Evolutionary conservation across 2,329 filamentous ascomycete genomes (phyloP).

Genomic region (Oidium heveae): DNA sequence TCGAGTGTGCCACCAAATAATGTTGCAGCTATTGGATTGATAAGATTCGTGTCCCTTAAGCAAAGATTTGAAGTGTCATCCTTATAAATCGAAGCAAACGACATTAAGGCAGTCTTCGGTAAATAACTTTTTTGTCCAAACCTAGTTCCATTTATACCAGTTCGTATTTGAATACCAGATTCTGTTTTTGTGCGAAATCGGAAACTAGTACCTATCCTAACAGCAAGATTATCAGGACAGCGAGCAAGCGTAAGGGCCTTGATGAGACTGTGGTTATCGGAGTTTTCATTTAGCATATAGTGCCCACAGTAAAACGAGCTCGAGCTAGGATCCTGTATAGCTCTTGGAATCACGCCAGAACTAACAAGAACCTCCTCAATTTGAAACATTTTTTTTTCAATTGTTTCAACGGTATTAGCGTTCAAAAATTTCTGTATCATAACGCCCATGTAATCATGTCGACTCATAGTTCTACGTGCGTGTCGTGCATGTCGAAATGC

Average conservation of each 20-base stretch:
- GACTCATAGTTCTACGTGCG: not conserved
- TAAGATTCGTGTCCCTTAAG: not conserved
- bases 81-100: not conserved
- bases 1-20: not conserved
- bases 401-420: not conserved
- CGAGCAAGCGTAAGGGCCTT: not conserved
- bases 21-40: not conserved
- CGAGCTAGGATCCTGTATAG: not conserved
- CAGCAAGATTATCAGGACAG: not conserved
- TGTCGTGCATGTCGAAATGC: conserved; percentile 10
- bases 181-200: not conserved
- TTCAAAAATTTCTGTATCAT: not conserved
- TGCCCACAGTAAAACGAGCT: not conserved
- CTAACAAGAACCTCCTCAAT: not conserved
- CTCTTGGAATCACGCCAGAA: not conserved
- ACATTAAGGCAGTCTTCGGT: not conserved
- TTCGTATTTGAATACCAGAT: not conserved
- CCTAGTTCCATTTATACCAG: not conserved
- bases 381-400: not conserved
- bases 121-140: not conserved
- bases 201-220: not conserved
- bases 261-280: not conserved
- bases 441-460: not conserved
- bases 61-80: not conserved
- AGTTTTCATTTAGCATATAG: not conserved